Conservation (phyloP, 75 land plant genomes). For the Picea sitchensis region DNA sequence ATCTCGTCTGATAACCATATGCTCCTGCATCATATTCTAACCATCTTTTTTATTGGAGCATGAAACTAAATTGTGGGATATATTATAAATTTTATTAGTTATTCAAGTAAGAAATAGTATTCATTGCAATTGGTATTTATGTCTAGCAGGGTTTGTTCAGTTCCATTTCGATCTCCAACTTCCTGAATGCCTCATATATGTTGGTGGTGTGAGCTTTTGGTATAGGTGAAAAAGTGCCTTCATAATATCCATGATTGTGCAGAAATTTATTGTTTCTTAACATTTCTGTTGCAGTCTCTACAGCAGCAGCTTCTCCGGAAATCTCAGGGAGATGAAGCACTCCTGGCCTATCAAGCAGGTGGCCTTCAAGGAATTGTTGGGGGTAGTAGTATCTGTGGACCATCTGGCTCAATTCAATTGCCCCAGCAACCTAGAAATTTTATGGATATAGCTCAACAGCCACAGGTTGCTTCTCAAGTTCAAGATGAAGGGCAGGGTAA, state of each 20-base stretch:
- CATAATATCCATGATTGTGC: neutral
- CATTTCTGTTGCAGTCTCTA: slow-evolving; percentile 24
- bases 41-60: too few species aligned
- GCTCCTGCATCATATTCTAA: too few species aligned
- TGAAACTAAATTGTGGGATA: too few species aligned
- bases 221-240: neutral
- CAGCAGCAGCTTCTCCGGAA: slow-evolving; percentile 31
- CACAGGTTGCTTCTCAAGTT: slow-evolving; percentile 22
- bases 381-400: slow-evolving; percentile 25
- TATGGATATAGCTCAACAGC: slow-evolving; percentile 41
- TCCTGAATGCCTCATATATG: neutral
- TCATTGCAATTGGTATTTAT: neutral
- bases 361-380: slow-evolving; percentile 37
- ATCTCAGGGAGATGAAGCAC: slow-evolving; percentile 46
- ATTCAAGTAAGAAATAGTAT: neutral
- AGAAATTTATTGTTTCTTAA: neutral
- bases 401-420: slow-evolving; percentile 22
- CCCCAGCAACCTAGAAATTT: slow-evolving; percentile 45
- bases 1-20: too few species aligned
- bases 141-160: neutral
- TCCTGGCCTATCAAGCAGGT: slow-evolving; percentile 43
- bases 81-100: neutral
- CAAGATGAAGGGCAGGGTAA: slow-evolving; percentile 37
- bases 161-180: neutral
- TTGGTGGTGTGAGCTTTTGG: neutral